A percentile compares a stretch with the other conserved stretches of the same genome.
Conservation (phyloP, 495 filamentous ascomycete species). For the Delitschia confertaspora region DNA sequence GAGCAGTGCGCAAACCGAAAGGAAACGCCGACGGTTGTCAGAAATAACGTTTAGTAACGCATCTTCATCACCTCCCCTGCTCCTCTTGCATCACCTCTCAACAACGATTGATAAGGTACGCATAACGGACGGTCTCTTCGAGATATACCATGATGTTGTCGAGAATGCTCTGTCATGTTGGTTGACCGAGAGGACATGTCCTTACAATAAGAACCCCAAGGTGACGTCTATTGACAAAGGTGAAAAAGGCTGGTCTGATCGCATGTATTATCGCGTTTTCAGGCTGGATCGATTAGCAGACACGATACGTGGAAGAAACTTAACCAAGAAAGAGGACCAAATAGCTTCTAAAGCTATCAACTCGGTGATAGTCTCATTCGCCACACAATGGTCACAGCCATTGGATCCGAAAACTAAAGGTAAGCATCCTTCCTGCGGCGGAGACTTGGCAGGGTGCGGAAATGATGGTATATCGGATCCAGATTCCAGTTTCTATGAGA, state of each 20-base stretch:
- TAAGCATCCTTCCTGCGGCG: slow-evolving; percentile 15
- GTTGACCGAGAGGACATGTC: slow-evolving; percentile 42
- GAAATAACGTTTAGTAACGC: neutral
- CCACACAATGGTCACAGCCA: slow-evolving; percentile 40
- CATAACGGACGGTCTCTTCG: slow-evolving; percentile 36
- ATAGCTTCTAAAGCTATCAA: slow-evolving; percentile 36
- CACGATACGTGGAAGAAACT: slow-evolving; percentile 28
- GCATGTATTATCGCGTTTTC: slow-evolving; percentile 40
- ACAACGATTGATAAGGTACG: slow-evolving; percentile 26
- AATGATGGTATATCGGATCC: slow-evolving; percentile 4
- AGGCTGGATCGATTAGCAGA: slow-evolving; percentile 36
- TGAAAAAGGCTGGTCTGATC: slow-evolving; percentile 39
- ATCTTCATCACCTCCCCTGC: neutral
- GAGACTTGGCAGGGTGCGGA: neutral
- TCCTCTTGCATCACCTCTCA: slow-evolving; percentile 7
- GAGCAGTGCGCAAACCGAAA: too few species aligned
- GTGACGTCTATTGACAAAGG: slow-evolving; percentile 28
- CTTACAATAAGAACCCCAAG: slow-evolving; percentile 29
- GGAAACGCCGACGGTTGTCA: slow-evolving; percentile 11
- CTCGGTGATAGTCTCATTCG: slow-evolving; percentile 41
- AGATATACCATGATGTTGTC: slow-evolving; percentile 43
- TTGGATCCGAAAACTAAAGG: slow-evolving; percentile 24
- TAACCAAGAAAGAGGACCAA: slow-evolving; percentile 36
- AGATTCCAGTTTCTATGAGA: too few species aligned
- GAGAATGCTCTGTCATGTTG: slow-evolving; percentile 43